Percentiles rank a stretch among this genome's conserved stretches.
Conservation (phyloP, 441 rosid species). For the Euphorbia schlechtendalii region DNA sequence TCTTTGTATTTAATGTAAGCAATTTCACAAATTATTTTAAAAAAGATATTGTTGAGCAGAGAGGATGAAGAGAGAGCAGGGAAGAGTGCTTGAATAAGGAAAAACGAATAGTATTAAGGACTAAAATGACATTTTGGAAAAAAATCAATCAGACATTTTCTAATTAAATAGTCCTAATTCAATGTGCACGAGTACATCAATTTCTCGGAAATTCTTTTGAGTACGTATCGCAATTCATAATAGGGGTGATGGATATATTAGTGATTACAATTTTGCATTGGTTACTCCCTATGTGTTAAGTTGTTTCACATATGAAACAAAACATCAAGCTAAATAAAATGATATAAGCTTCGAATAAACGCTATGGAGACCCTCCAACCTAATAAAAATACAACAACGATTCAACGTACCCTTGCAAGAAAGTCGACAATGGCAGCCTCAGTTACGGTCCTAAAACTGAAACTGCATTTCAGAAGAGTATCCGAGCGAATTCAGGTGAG, state of each 20-base stretch:
- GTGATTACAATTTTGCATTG: neutral
- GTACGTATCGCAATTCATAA: neutral
- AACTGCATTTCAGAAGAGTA: conserved; percentile 53
- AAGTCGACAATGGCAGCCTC: neutral
- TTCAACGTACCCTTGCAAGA: neutral
- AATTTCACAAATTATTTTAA: too few species aligned
- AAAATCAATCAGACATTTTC: too few species aligned
- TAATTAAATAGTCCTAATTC: too few species aligned
- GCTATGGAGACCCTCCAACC: too few species aligned
- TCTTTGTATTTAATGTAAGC: too few species aligned
- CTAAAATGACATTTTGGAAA: too few species aligned
- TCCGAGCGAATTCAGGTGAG: conserved; percentile 45
- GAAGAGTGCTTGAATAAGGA: too few species aligned
- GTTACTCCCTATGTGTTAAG: neutral
- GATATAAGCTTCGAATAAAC: neutral
- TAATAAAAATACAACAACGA: neutral
- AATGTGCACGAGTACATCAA: neutral
- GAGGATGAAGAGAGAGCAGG: too few species aligned
- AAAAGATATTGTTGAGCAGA: too few species aligned
- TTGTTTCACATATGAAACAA: neutral
- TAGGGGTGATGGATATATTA: neutral
- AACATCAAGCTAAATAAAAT: neutral
- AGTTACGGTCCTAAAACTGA: conserved; percentile 32
- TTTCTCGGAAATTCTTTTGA: neutral
- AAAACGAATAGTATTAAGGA: too few species aligned